Conservation (phyloP, 2,329 filamentous ascomycete genomes). For the Dichotomopilus funicola region DNA sequence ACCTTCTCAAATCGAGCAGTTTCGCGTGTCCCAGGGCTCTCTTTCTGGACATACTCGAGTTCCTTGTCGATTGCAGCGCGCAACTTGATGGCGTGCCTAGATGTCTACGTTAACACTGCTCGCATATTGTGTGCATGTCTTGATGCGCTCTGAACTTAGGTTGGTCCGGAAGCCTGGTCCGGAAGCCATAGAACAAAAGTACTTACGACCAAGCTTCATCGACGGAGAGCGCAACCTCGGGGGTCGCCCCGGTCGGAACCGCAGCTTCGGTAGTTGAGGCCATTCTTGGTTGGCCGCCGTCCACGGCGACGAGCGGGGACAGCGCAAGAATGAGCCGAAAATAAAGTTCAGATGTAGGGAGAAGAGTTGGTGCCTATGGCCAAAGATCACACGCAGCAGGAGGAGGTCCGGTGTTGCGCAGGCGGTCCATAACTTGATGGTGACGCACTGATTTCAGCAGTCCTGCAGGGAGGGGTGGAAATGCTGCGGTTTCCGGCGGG, state of each 20-base stretch:
- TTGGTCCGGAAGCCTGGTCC: no score
- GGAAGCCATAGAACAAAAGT: neutral
- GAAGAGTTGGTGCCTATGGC: conserved; percentile 19
- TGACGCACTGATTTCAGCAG: conserved; percentile 14
- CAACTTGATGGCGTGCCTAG: conserved; percentile 38
- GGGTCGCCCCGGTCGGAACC: conserved; percentile 1
- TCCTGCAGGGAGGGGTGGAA: conserved; percentile 16
- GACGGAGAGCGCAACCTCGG: conserved; percentile 8
- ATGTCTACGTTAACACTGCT: conserved; percentile 9
- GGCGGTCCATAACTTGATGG: conserved; percentile 31
- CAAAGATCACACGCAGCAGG: conserved; percentile 28
- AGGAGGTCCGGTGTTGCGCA: conserved; percentile 21
- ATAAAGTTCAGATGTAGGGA: neutral
- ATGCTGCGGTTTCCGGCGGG: conserved; percentile 20
- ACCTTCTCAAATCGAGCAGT: conserved; percentile 39
- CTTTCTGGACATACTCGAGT: conserved; percentile 36
- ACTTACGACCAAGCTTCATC: conserved; percentile 22
- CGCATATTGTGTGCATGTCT: no score
- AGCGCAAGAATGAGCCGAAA: neutral
- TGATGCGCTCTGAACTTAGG: no score
- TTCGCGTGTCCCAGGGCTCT: conserved; percentile 32
- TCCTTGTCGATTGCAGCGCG: conserved; percentile 39
- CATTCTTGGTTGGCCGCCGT: conserved; percentile 4
- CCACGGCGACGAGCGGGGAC: no score
- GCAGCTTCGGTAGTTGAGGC: conserved; percentile 6